phyloP scores from a whole-genome alignment of 257 asterid species.

The Verbascum thapsus region DNA sequence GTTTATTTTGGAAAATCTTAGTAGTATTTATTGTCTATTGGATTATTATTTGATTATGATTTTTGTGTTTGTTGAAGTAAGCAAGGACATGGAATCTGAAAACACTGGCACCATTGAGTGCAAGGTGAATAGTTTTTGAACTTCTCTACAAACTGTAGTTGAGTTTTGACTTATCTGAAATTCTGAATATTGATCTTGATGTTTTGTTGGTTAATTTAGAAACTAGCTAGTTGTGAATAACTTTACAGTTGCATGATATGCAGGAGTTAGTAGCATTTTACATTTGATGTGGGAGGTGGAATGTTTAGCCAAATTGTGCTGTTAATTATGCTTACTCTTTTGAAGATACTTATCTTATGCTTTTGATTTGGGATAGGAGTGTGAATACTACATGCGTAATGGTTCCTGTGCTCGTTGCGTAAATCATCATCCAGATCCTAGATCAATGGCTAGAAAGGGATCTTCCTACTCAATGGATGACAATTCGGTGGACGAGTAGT shows the following conservation, averaged over 20 bases:
- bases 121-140: constrained; percentile 20
- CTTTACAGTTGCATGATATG: not conserved
- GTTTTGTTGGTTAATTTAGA: not conserved
- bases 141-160: not conserved
- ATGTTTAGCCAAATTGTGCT: not conserved
- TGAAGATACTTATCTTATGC: not conserved
- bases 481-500: constrained; percentile 19
- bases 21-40: not conserved
- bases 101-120: constrained; percentile 17
- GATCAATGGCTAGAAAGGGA: constrained; percentile 25
- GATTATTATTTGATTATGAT: not conserved
- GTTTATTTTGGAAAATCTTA: not conserved
- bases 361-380: constrained; percentile 42
- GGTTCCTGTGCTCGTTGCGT: constrained; percentile 43
- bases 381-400: constrained; percentile 44
- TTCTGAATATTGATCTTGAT: not conserved
- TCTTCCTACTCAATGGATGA: constrained; percentile 24
- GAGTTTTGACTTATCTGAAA: not conserved
- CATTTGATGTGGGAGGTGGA: not conserved
- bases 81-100: constrained; percentile 10
- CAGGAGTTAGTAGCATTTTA: no score
- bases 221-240: not conserved
- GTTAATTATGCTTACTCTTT: not conserved
- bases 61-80: constrained; percentile 20
- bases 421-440: constrained; percentile 46